phyloP scores from a whole-genome alignment of 495 filamentous ascomycete genomes.

The Podospora pseudocomata region DNA sequence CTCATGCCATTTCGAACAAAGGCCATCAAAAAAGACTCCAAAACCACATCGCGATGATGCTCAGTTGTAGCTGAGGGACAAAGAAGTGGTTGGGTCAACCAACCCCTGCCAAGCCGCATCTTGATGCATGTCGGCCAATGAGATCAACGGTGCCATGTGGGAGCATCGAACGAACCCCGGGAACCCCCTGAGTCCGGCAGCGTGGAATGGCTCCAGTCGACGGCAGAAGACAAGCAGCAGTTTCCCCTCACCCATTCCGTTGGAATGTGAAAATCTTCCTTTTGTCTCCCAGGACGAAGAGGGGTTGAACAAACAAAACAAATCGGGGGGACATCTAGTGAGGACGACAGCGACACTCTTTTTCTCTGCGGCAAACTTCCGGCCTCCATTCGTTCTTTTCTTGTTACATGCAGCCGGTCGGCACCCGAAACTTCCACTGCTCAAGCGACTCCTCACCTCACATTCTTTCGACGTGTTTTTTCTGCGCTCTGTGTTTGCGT shows the following conservation, averaged over 20 bases:
- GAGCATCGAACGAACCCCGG: slow-evolving; percentile 19
- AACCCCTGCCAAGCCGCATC: slow-evolving; percentile 15
- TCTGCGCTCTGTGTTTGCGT: slow-evolving; percentile 18
- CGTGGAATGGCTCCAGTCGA: slow-evolving; percentile 14
- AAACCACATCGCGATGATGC: background rate
- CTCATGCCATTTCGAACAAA: background rate
- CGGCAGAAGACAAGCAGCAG: background rate
- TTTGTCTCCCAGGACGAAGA: background rate
- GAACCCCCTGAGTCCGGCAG: slow-evolving; percentile 29
- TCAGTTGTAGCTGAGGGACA: background rate
- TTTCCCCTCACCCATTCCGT: slow-evolving; percentile 8
- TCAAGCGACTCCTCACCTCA: slow-evolving; percentile 16
- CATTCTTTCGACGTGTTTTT: slow-evolving; percentile 17
- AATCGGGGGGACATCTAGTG: background rate
- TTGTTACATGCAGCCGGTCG: slow-evolving; percentile 6
- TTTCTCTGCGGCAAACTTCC: slow-evolving; percentile 12
- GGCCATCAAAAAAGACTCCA: background rate
- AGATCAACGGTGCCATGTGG: slow-evolving; percentile 15
- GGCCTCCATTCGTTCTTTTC: slow-evolving; percentile 15
- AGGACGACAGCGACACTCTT: slow-evolving; percentile 20
- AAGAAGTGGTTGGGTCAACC: slow-evolving; percentile 4
- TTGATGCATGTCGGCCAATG: slow-evolving; percentile 22
- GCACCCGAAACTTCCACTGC: slow-evolving; percentile 7
- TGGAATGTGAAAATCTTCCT: slow-evolving; percentile 2
- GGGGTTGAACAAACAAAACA: slow-evolving; percentile 2